These are phyloP conservation scores for Mucor racemosus DNA, from an alignment of 371 early-diverging fungal genomes.

Conservation along the genomic window DNA sequence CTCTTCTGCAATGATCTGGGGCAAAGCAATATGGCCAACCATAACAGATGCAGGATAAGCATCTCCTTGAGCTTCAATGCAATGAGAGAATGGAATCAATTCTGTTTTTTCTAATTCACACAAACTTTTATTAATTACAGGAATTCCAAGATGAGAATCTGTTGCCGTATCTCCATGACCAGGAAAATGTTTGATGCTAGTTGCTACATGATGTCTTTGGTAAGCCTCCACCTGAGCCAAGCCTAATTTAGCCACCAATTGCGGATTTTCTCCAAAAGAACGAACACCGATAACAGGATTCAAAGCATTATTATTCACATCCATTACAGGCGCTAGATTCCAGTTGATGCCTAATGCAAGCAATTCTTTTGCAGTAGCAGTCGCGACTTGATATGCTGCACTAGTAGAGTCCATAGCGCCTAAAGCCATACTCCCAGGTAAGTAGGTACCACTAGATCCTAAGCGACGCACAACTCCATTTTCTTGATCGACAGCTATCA, in stretches of 20 bases:
- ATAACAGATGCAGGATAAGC: conserved; percentile 49
- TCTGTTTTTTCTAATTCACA: conserved; percentile 44
- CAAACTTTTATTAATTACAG: conserved; percentile 48
- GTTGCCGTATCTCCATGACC: conserved; percentile 61
- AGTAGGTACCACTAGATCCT: conserved; percentile 44
- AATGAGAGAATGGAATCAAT: conserved; percentile 44
- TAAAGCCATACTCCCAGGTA: conserved; percentile 53
- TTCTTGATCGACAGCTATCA: conserved; percentile 57
- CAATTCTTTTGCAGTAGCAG: conserved; percentile 41
- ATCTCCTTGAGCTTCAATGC: conserved; percentile 24
- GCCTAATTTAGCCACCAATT: conserved; percentile 38
- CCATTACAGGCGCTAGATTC: conserved; percentile 54
- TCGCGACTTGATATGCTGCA: conserved; percentile 42
- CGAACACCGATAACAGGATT: conserved; percentile 60
- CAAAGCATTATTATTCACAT: conserved; percentile 55
- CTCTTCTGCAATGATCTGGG: conserved; percentile 32
- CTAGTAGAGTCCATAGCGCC: conserved; percentile 43
- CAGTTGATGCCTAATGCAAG: conserved; percentile 51
- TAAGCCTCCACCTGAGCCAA: conserved; percentile 48
- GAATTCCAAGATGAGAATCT: conserved; percentile 56
- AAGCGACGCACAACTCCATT: conserved; percentile 56
- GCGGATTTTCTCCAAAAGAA: conserved; percentile 49
- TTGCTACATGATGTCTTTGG: conserved; percentile 37
- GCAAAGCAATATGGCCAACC: conserved; percentile 54
- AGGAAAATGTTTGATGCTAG: conserved; percentile 56